These are phyloP conservation scores for Sesbania bispinosa DNA, from an alignment of 306 rosid species.

Conservation along the genomic window DNA sequence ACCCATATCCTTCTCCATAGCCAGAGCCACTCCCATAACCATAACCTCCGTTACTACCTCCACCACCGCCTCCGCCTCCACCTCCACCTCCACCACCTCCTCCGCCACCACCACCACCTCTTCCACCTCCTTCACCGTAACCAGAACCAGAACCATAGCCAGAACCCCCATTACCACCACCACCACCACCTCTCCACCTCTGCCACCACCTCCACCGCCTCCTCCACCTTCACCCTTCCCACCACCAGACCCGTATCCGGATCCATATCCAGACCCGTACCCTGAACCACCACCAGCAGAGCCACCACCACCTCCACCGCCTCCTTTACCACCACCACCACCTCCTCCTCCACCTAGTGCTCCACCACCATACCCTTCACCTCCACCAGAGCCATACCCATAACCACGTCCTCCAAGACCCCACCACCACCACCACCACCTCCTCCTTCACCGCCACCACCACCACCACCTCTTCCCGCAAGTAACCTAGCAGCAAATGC, in stretches of 20 bases:
- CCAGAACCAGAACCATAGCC: constrained; percentile 53
- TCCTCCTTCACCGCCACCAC: constrained; percentile 31
- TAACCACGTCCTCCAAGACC: constrained; percentile 27
- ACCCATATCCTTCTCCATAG: constrained; percentile 43
- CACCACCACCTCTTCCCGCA: constrained; percentile 29
- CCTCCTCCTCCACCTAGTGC: constrained; percentile 42
- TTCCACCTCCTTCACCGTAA: constrained; percentile 16
- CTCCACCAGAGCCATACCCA: constrained; percentile 49
- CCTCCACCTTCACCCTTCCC: constrained; percentile 41
- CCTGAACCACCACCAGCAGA: constrained; percentile 50
- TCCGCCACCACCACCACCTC: constrained; percentile 8
- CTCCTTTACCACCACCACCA: constrained; percentile 33
- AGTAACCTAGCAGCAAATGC: constrained; percentile 49
- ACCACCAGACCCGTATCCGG: constrained; percentile 42
- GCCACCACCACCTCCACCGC: constrained; percentile 32
- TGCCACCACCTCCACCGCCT: constrained; percentile 40
- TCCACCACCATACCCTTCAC: constrained; percentile 42
- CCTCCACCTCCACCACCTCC: constrained; percentile 25
- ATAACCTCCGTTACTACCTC: constrained; percentile 31
- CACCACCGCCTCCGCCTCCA: constrained; percentile 21
- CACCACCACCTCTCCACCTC: constrained; percentile 47
- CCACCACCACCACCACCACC: constrained; percentile 13
- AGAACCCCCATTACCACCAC: constrained; percentile 40
- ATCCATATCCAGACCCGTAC: constrained; percentile 51
- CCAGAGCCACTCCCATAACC: constrained; percentile 47